Percentiles rank a stretch among this genome's conserved stretches.
phyloP scores from a whole-genome alignment of 129 eudicot genomes.

The Arctium lappa region DNA sequence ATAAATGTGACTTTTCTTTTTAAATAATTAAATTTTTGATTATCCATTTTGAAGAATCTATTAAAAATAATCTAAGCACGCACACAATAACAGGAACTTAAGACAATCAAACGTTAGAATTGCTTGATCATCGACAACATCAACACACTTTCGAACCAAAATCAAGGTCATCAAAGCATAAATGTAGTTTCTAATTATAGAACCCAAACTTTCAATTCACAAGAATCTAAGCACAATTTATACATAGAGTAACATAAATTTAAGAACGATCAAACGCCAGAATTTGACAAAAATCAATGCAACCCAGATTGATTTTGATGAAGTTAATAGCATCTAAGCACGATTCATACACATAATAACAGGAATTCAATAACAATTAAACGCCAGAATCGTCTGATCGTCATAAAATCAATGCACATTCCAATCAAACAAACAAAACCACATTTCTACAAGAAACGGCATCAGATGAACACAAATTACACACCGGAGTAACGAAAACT shows the following conservation, averaged over 20 bases:
- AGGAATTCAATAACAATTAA: background rate
- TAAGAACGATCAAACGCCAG: background rate
- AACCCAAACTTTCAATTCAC: background rate
- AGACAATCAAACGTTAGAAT: background rate
- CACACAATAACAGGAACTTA: background rate
- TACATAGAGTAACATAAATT: background rate
- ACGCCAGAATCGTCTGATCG: background rate
- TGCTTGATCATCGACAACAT: too few species aligned
- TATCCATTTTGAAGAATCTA: background rate
- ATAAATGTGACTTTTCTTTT: background rate
- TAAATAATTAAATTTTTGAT: background rate
- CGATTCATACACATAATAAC: background rate
- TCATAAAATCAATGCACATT: background rate
- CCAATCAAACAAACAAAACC: background rate
- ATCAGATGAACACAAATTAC: constrained; percentile 1
- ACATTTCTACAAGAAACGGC: background rate
- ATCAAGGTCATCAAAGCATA: background rate
- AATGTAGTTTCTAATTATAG: background rate
- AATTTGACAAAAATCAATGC: background rate
- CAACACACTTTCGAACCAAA: too few species aligned
- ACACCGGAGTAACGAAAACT: background rate
- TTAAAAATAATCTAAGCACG: background rate
- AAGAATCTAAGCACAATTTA: background rate
- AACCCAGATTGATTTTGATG: background rate
- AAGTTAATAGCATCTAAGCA: background rate